Evolutionary conservation across 306 rosid species (phyloP), one percentile per base, ranked within the genome.

Genomic region (Gastrolobium villosum): DNA sequence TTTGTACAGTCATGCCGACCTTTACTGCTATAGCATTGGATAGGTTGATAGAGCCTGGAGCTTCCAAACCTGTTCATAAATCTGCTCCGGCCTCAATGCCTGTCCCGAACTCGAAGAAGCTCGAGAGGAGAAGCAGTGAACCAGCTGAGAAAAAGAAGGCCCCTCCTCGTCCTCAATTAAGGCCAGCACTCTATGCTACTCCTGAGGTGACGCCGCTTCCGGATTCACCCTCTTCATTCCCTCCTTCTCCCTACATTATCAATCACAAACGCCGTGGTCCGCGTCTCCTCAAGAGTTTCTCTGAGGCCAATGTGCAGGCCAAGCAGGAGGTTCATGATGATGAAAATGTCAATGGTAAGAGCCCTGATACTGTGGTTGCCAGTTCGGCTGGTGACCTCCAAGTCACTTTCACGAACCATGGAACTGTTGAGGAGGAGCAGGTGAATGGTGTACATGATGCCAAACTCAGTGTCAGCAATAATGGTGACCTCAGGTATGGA

Each of bases 251-350:
- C 0, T 95, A 95, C 87, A 87, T 95, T 35, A 78, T 95, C 76
- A 91, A 95, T 76, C 99, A 95, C 79, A 95, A 95, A 81, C 92
- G 99, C 2, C 99, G 99, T 34, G 99, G 99, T 20, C 95, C 98
- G 4, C 93, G 99, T 7, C 92, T 95, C 28, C 68, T 79, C 40
- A 92, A 95, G 87, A 90, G 97, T 75, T 89, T 73, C 39, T 95
- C 97, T 0, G 96, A 88, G 86, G 91, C 82, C 44, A 87, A 87
- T 67, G 95, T 89, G 2, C 86, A 71, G 52, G 71, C 79, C 4
- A 68, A 9, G 32, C 86, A 81, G 54, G 80, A 84, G 43, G 50
- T 66, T 26, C 41, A 14, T 13, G 86, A 78, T 7, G 77, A 78
- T 32, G 89, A 62, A 63, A 82, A 54, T 75, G 63, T 64, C 62